Percentiles rank a stretch among this genome's conserved stretches.
These are phyloP conservation scores for Podila epicladia DNA, from an alignment of 192 early-diverging fungal species.

Conservation along the genomic window DNA sequence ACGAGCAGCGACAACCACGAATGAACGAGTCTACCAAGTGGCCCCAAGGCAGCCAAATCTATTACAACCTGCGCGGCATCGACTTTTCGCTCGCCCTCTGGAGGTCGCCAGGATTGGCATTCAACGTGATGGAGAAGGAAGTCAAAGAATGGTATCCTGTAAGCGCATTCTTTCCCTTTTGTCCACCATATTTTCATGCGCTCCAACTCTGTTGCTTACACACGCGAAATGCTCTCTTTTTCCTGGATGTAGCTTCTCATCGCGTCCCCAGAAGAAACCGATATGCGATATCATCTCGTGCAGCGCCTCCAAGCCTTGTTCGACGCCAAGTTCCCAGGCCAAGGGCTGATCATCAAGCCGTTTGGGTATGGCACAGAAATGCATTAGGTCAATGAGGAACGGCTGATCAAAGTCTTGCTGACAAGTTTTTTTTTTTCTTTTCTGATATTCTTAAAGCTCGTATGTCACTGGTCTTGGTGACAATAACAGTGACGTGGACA, in stretches of 20 bases:
- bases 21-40: conserved; percentile 4
- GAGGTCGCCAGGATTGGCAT: not conserved
- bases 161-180: not conserved
- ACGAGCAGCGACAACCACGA: not conserved
- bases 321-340: conserved; percentile 15
- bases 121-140: conserved; percentile 6
- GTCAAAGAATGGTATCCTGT: conserved; percentile 10
- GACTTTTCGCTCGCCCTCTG: conserved; percentile 14
- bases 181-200: not conserved
- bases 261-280: not conserved
- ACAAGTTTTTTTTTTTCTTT: not conserved
- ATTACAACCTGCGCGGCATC: conserved; percentile 26
- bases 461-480: conserved; percentile 27
- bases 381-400: not conserved
- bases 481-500: conserved; percentile 25
- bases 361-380: conserved; percentile 27
- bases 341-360: conserved; percentile 14
- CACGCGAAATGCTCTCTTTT: not conserved
- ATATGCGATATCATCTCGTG: conserved; percentile 1
- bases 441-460: conserved; percentile 3
- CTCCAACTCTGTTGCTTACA: not conserved
- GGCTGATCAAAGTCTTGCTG: not conserved
- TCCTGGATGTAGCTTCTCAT: not conserved
- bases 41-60: not conserved
- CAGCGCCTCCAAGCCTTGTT: conserved; percentile 17